phyloP scores from a whole-genome alignment of 805 yeast genomes.

The Candida suzukii region DNA sequence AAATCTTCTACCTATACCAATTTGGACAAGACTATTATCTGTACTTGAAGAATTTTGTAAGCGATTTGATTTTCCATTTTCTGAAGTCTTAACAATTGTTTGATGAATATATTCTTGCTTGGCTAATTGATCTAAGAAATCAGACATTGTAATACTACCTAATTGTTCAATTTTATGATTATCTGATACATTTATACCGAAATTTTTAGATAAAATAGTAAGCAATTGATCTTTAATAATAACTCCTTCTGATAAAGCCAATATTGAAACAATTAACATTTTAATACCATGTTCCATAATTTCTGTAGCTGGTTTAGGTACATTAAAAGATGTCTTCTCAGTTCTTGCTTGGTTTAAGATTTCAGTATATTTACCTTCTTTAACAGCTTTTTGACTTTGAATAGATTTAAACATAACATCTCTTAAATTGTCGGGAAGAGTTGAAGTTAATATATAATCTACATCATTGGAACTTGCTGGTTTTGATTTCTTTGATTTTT shows the following conservation, averaged over 20 bases:
- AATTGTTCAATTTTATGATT: constrained; percentile 13
- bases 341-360: not conserved
- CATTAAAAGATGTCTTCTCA: constrained; percentile 6
- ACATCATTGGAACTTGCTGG: constrained; percentile 5
- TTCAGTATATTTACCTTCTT: not conserved
- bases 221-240: constrained; percentile 21
- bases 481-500: not conserved
- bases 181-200: constrained; percentile 17
- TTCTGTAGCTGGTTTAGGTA: constrained; percentile 20
- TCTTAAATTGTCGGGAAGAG: constrained; percentile 13
- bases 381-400: constrained; percentile 1
- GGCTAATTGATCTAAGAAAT: constrained; percentile 15
- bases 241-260: constrained; percentile 21
- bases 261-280: constrained; percentile 17
- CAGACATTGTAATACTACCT: constrained; percentile 12
- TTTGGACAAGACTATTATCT: constrained; percentile 17
- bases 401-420: constrained; percentile 13
- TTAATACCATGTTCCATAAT: constrained; percentile 19
- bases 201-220: constrained; percentile 13
- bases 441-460: constrained; percentile 19
- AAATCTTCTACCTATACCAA: constrained; percentile 23
- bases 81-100: not conserved
- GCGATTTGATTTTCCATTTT: constrained; percentile 2
- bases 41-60: constrained; percentile 5
- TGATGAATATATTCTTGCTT: constrained; percentile 21